Base-by-base conservation (phyloP, 2,329 filamentous ascomycete species). In the Berkeleyomyces basicola region DNA sequence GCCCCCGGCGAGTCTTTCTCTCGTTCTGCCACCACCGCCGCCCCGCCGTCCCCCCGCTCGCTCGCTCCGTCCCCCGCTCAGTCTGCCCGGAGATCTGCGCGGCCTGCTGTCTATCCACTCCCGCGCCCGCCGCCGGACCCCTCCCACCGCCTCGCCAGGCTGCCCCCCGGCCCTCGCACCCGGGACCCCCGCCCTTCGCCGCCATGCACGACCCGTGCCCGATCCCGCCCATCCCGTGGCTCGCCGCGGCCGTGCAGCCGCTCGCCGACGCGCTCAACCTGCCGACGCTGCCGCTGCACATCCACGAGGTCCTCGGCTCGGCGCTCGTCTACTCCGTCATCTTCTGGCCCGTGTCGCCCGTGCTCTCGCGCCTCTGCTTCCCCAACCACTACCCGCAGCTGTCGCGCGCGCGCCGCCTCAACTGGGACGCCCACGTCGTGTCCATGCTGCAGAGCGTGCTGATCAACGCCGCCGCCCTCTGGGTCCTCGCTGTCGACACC, bases 351-450 rank as follows among this genome's bases (percentile, higher is more conserved):
- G 69, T 90, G 66, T 86, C 88, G 60, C 89, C 89, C 5, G 69
- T 77, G 47, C 61, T 91, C 43, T 90, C 87, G 42, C 77, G 74
- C 55, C 70, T 75, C 63, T 71, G 90, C 65, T 83, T 86, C 66
- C 82, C 86, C 2, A 68, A 76, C 55, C 77, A 81, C 67, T 93
- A 93, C 74, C 71, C 76, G 40, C 78, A 89, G 67, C 81, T 83
- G 58, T 74, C 76, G 36, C 78, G 80, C 62, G 88, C 86, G 63
- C 81, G 79, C 70, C 74, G 74, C 53, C 77, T 90, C 66, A 93
- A 87, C 77, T 93, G 89, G 89, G 84, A 95, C 71, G 85, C 90
- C 33, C 89, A 92, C 71, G 84, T 92, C 62, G 88, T 93, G 40
- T 90, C 87, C n/a, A 80, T 93, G 67, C 77, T 88, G 63, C 89